These are phyloP conservation scores for Alternaria brassicae DNA, from an alignment of 2,329 filamentous ascomycete species.

Conservation along the genomic window DNA sequence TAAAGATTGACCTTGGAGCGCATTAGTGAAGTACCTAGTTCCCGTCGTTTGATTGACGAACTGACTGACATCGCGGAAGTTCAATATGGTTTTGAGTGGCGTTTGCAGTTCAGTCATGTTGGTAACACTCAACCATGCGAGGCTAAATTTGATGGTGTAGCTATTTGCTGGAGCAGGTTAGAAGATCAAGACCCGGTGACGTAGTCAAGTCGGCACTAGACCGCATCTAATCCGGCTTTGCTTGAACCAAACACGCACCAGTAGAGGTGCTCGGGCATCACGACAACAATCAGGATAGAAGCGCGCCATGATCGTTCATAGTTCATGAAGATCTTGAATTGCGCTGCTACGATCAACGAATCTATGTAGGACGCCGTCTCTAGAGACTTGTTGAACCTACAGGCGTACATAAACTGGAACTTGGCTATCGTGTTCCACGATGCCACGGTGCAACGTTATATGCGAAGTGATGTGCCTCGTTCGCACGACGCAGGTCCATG, in stretches of 20 bases:
- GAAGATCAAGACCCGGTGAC: conserved; percentile 7
- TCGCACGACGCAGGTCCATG: neutral
- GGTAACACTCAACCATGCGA: neutral
- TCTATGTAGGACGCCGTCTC: neutral
- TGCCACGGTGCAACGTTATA: neutral
- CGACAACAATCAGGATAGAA: neutral
- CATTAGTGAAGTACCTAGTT: conserved; percentile 18
- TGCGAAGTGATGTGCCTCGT: neutral
- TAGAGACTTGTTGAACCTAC: neutral
- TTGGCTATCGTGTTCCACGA: neutral
- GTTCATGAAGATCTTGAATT: neutral
- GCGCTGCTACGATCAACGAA: neutral
- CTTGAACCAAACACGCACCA: neutral
- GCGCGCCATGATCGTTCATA: neutral
- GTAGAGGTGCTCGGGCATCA: neutral
- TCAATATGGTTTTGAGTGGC: conserved; percentile 42
- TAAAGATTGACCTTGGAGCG: neutral
- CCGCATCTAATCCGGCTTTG: conserved; percentile 5
- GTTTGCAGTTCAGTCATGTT: conserved; percentile 19
- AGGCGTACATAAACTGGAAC: neutral
- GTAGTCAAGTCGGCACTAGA: conserved; percentile 15
- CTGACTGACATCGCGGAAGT: conserved; percentile 49
- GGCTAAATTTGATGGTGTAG: conserved; percentile 1
- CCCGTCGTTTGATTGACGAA: conserved; percentile 37
- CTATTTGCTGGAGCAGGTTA: neutral